Evolutionary conservation across 2,329 filamentous ascomycete species (phyloP).

Genomic region (Trichoderma afroharzianum): DNA sequence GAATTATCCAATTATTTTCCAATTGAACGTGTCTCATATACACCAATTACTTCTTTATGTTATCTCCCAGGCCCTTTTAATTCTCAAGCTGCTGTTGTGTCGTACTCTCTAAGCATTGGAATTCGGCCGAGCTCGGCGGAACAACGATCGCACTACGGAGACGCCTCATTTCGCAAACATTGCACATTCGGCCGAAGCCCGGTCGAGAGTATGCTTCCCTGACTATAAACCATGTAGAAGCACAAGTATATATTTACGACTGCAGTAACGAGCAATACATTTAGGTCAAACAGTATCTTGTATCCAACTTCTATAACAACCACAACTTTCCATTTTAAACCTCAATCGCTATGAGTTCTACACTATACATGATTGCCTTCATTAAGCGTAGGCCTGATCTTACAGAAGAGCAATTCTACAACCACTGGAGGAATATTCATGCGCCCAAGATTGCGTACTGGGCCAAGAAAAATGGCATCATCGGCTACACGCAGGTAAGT

Average conservation of each 20-base stretch:
- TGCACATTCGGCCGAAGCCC: neutral
- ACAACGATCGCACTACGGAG: neutral
- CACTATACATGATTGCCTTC: neutral
- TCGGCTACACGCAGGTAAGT: slow-evolving; percentile 10
- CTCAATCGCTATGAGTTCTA: neutral
- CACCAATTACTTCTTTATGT: neutral
- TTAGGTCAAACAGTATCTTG: neutral
- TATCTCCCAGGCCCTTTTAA: neutral
- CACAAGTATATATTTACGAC: neutral
- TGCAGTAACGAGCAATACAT: neutral
- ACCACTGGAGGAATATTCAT: slow-evolving; percentile 10
- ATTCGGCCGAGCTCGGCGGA: slow-evolving; percentile 16
- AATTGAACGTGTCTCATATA: neutral
- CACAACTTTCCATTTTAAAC: neutral
- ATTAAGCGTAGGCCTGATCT: slow-evolving; percentile 11
- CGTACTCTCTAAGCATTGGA: neutral
- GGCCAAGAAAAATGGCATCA: slow-evolving; percentile 11
- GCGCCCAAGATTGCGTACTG: slow-evolving; percentile 13
- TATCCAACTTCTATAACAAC: neutral
- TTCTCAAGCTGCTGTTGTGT: neutral
- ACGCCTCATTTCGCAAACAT: neutral
- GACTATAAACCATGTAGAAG: neutral
- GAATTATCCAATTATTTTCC: neutral
- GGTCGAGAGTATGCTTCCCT: neutral
- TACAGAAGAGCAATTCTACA: slow-evolving; percentile 13